Conservation (phyloP, 306 rosid genomes). For the Glycyrrhiza uralensis region DNA sequence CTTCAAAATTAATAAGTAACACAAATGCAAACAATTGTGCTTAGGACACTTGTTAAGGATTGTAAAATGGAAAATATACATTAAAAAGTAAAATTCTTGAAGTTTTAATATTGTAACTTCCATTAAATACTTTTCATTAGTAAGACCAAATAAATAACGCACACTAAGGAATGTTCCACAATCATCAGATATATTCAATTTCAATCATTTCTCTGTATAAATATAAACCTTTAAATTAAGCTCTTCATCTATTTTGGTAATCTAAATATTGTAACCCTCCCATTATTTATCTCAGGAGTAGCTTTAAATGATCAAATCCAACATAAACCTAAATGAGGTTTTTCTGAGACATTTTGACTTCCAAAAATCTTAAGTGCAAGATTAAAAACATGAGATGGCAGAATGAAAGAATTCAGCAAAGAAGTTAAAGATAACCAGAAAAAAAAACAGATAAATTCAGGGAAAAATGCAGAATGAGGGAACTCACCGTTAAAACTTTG, state of each 20-base stretch:
- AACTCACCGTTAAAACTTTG: conserved; percentile 73
- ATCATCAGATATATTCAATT: neutral
- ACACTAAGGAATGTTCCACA: neutral
- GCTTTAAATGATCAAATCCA: neutral
- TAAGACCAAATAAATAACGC: neutral
- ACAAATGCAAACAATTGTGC: neutral
- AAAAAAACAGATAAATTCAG: conserved; percentile 1
- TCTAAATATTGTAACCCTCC: neutral
- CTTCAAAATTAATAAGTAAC: neutral
- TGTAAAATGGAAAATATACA: neutral
- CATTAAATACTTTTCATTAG: neutral
- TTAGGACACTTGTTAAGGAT: neutral
- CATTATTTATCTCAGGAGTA: neutral
- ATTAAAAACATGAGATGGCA: neutral
- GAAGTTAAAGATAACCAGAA: neutral
- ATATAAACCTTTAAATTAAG: neutral
- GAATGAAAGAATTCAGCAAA: neutral
- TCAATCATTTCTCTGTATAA: neutral
- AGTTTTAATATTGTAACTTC: neutral
- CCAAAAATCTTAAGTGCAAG: neutral
- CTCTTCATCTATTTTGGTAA: neutral
- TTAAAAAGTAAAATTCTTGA: neutral
- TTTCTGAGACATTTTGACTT: neutral
- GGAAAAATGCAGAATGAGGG: neutral
- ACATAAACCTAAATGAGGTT: neutral